phyloP scores from a whole-genome alignment of 441 rosid genomes.

The Metrosideros polymorpha region DNA sequence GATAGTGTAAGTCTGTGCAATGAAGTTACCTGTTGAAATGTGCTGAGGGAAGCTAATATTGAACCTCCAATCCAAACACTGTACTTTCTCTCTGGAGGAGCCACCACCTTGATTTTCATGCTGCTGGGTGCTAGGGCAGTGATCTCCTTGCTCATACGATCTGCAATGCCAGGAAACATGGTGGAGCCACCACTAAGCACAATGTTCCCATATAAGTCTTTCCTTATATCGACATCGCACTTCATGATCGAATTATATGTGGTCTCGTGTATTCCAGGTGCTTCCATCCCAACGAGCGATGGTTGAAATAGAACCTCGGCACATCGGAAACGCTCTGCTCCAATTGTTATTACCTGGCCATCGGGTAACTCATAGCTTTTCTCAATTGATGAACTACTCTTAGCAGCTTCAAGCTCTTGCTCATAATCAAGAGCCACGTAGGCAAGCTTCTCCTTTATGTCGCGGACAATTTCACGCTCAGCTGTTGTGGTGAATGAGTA shows the following conservation, averaged over 20 bases:
- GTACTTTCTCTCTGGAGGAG: slow-evolving; percentile 31
- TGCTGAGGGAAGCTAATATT: slow-evolving; percentile 29
- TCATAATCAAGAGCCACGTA: slow-evolving; percentile 27
- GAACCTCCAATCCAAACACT: slow-evolving; percentile 34
- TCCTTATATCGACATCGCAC: slow-evolving; percentile 24
- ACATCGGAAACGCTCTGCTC: slow-evolving; percentile 28
- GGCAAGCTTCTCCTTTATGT: slow-evolving; percentile 27
- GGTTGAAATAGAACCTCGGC: slow-evolving; percentile 36
- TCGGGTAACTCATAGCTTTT: slow-evolving; percentile 28
- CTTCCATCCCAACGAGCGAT: slow-evolving; percentile 30
- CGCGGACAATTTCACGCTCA: slow-evolving; percentile 28
- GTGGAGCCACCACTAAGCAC: slow-evolving; percentile 34
- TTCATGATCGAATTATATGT: slow-evolving; percentile 31
- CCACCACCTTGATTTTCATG: slow-evolving; percentile 19
- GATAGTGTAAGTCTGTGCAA: background rate
- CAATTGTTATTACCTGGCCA: slow-evolving; percentile 29
- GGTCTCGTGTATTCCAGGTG: slow-evolving; percentile 33
- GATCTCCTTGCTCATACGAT: slow-evolving; percentile 33
- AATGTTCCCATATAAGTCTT: slow-evolving; percentile 24
- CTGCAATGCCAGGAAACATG: slow-evolving; percentile 31
- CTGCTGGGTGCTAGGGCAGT: slow-evolving; percentile 31
- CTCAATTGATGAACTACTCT: slow-evolving; percentile 27
- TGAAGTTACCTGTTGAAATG: slow-evolving; percentile 31
- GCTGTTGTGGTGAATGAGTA: slow-evolving; percentile 31
- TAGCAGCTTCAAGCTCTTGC: slow-evolving; percentile 27